Percentiles rank a stretch among this genome's conserved stretches.
Conservation (phyloP, 345 rosid species). For the Dovyalis caffra region DNA sequence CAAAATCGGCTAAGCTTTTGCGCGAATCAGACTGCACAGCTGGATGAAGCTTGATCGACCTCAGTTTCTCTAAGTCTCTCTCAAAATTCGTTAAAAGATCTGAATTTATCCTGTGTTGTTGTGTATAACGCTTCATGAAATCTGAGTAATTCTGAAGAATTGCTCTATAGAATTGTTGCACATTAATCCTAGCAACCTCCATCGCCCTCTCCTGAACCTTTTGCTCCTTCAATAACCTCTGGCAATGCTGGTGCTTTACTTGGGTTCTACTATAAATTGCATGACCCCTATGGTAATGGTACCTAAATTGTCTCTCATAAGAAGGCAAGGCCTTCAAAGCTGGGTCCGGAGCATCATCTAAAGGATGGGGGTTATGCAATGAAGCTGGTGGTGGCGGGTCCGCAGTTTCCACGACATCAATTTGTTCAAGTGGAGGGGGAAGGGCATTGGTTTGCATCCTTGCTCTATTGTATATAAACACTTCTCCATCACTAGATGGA, state of each 20-base stretch:
- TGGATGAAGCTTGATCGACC: constrained; percentile 75
- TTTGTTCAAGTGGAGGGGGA: constrained; percentile 66
- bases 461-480: constrained; percentile 73
- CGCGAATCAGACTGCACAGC: constrained; percentile 52
- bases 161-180: constrained; percentile 81
- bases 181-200: constrained; percentile 74
- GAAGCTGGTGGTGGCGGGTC: constrained; percentile 55
- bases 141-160: constrained; percentile 69
- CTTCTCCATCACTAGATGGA: constrained; percentile 64
- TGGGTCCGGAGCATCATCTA: constrained; percentile 86
- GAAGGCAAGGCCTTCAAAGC: constrained; percentile 92
- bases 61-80: constrained; percentile 77
- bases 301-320: constrained; percentile 82
- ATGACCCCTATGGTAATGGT: constrained; percentile 66
- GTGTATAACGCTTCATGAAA: constrained; percentile 81
- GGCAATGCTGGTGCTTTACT: constrained; percentile 49
- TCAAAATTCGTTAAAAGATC: constrained; percentile 69
- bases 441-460: constrained; percentile 61
- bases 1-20: constrained; percentile 71
- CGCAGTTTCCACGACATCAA: constrained; percentile 47
- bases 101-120: constrained; percentile 67
- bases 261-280: constrained; percentile 57
- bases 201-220: constrained; percentile 91
- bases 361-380: constrained; percentile 61
- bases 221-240: constrained; percentile 72